Evolutionary conservation across 2,329 filamentous ascomycete species (phyloP), one percentile per base, ranked within the genome.

Genomic region (Coniochaeta sp.): DNA sequence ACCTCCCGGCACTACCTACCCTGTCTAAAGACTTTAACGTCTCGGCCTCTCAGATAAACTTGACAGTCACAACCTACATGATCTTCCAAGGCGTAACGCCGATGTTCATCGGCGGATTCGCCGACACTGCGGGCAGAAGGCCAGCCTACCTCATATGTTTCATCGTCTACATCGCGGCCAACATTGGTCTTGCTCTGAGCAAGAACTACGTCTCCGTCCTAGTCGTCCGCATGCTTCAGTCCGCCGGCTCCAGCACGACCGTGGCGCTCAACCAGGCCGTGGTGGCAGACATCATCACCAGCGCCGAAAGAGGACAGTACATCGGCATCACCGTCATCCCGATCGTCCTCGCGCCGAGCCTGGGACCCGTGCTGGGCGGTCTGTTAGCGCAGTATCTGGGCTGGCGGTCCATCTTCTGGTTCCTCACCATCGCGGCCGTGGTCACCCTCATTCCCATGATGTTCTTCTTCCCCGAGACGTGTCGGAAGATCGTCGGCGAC

Each of bases 221-320:
- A 5, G 74, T 81, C 1, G 70, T 87, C 4, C 74, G 85, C 3
- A 81, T 79, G 65, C 66, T 87, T 2, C 85, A 88, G 65, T 83
- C 79, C 5, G 77, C 80, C 0, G 84, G 86, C 0, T 84, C 79
- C 44, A 83, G 80, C 59, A 81, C 81, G 1, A 88, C 85, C 0
- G 75, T 89, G 4, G 81, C 86, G 0, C 73, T 90, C 3, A 75
- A 74, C 30, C 72, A 71, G 30, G 87, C 81, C 0, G 81, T 89
- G 0, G 79, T 90, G 1, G 83, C 83, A 0, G 88, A 91, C 67
- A 75, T 88, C 7, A 76, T 82, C 12, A 87, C 85, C 0, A 81
- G 81, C 1, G 80, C 80, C 0, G 86, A 90, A 67, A 75, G 88
- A 61, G 85, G 85, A 2, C 74, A 78, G 40, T 85, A 85, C 64